Conservation (phyloP, 768 basidiomycete genomes). For the Lactifluus rugatus region DNA sequence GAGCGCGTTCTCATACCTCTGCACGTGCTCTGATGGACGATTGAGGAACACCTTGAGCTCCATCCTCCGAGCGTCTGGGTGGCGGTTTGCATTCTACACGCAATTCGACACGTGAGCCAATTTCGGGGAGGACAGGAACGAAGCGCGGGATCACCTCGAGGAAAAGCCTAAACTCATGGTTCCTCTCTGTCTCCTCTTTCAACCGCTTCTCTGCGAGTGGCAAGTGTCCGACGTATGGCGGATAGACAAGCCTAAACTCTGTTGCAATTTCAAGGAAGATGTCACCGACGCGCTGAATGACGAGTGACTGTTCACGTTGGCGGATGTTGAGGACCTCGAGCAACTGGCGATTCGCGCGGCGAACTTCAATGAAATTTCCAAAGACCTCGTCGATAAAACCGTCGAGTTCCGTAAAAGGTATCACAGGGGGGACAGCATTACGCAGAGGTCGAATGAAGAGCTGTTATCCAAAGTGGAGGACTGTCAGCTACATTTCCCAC, state of each 20-base stretch:
- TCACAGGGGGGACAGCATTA: conserved; percentile 45
- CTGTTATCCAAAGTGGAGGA: conserved; percentile 24
- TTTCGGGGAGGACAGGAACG: not conserved
- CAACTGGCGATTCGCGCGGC: conserved; percentile 72
- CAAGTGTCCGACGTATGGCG: conserved; percentile 74
- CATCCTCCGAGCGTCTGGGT: conserved; percentile 47
- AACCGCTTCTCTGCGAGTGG: conserved; percentile 79
- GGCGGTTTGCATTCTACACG: conserved; percentile 34
- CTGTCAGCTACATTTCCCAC: conserved; percentile 33
- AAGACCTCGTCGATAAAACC: conserved; percentile 88
- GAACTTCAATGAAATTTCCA: conserved; percentile 79
- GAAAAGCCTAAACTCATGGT: conserved; percentile 74
- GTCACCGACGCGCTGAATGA: conserved; percentile 82
- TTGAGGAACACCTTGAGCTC: conserved; percentile 75
- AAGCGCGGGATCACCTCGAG: conserved; percentile 51
- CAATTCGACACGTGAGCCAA: not conserved
- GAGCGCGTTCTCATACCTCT: conserved; percentile 74
- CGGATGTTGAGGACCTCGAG: conserved; percentile 80
- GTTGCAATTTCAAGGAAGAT: conserved; percentile 80
- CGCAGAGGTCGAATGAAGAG: conserved; percentile 48
- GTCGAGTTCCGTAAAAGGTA: conserved; percentile 49
- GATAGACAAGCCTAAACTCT: conserved; percentile 81
- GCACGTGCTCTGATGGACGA: conserved; percentile 71
- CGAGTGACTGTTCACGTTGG: conserved; percentile 71
- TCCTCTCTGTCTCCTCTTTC: conserved; percentile 77